These are phyloP conservation scores for Smithsoniella earleae DNA, from an alignment of 163 green algal species.

Conservation along the genomic window DNA sequence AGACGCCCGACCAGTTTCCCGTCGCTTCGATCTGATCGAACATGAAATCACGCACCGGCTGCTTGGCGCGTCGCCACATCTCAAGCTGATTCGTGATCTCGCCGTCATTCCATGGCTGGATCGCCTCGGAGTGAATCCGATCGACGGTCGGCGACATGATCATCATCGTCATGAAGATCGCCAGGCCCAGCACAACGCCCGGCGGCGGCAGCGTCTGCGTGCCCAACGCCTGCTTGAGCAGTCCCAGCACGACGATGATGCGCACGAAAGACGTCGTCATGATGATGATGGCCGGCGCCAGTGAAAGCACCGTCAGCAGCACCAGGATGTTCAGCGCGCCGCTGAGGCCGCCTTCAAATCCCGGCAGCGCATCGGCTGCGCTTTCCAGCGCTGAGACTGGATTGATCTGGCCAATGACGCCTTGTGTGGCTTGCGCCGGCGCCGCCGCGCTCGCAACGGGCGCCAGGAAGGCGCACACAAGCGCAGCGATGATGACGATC, in stretches of 20 bases:
- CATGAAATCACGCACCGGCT: neutral
- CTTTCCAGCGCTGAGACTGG: too few relatives aligned
- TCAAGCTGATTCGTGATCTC: neutral
- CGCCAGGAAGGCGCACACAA: too few relatives aligned
- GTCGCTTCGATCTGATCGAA: neutral
- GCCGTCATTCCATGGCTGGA: neutral
- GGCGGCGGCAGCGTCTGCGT: neutral
- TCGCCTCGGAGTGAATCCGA: neutral
- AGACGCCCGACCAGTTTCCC: neutral
- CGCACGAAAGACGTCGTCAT: neutral
- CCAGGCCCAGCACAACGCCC: neutral
- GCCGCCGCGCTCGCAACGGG: too few relatives aligned
- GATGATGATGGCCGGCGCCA: neutral
- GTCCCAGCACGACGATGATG: neutral
- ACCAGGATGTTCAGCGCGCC: neutral
- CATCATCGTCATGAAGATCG: slow-evolving; percentile 25
- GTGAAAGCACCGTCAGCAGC: neutral
- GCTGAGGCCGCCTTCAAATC: too few relatives aligned
- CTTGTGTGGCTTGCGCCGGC: too few relatives aligned
- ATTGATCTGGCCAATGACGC: too few relatives aligned
- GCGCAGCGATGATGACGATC: too few relatives aligned
- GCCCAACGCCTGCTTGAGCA: neutral
- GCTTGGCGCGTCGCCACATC: neutral
- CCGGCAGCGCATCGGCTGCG: too few relatives aligned
- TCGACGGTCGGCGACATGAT: slow-evolving; percentile 2